Evolutionary conservation across 768 basidiomycete species (phyloP).

Genomic region (Leccinum fibrillosum): DNA sequence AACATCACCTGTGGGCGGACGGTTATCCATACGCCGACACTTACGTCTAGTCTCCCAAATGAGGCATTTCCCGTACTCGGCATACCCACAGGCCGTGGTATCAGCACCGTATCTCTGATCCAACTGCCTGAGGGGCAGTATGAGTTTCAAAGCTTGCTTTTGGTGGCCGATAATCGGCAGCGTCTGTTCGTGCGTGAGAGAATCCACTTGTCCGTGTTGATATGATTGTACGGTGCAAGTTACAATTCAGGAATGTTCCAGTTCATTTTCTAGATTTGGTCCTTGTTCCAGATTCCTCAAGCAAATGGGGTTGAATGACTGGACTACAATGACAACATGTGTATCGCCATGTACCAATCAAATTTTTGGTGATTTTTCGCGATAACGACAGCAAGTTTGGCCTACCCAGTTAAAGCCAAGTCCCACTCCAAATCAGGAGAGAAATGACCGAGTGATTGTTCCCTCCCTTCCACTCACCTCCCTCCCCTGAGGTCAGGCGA

Average conservation of each 20-base stretch:
- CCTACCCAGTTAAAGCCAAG: conserved; percentile 6
- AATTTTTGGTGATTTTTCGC: not conserved
- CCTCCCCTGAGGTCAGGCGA: not conserved
- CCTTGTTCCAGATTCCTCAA: conserved; percentile 16
- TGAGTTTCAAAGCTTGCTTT: conserved; percentile 20
- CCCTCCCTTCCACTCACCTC: not conserved
- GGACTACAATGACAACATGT: conserved; percentile 18
- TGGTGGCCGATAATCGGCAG: conserved; percentile 19
- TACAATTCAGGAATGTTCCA: conserved; percentile 22
- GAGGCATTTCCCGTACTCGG: conserved; percentile 3
- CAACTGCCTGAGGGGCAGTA: conserved; percentile 17
- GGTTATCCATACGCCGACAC: not conserved
- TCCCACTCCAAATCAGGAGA: conserved; percentile 16
- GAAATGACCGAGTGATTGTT: conserved; percentile 13
- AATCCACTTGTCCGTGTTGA: conserved; percentile 10
- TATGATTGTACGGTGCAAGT: conserved; percentile 23
- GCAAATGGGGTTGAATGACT: conserved; percentile 7
- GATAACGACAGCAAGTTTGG: conserved; percentile 7
- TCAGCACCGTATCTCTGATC: conserved; percentile 21
- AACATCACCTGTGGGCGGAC: not conserved
- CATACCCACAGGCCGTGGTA: conserved; percentile 14
- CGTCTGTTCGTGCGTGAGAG: conserved; percentile 28
- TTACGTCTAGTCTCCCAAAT: conserved; percentile 1
- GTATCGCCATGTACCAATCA: conserved; percentile 18
- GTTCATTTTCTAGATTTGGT: conserved; percentile 22